Conservation (phyloP, 2,329 filamentous ascomycete species). For the Metarhizium robertsii region DNA sequence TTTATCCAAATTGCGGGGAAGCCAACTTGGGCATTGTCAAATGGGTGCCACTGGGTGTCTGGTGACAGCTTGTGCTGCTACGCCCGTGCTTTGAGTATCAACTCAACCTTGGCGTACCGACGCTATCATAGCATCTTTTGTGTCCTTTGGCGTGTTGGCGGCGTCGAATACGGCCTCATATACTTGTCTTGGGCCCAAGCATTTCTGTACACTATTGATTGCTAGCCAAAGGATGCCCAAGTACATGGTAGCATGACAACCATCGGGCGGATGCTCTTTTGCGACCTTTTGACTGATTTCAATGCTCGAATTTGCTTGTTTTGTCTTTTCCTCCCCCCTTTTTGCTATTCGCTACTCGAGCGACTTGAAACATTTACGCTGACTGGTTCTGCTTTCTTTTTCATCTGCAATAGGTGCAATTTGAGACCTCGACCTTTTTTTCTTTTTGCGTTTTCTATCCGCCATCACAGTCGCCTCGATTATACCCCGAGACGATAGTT, state of each 20-base stretch:
- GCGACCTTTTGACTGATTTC: neutral
- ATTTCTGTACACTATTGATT: neutral
- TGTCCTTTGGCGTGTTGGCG: neutral
- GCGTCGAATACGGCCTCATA: neutral
- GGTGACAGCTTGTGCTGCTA: neutral
- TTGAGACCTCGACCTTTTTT: neutral
- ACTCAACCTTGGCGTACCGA: neutral
- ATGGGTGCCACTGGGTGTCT: slow-evolving; percentile 2
- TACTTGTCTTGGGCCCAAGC: neutral
- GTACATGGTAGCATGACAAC: neutral
- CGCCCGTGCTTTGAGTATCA: neutral
- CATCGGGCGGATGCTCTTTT: neutral
- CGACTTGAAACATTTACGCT: neutral
- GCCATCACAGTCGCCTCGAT: neutral
- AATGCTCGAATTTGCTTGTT: neutral
- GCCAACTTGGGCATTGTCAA: slow-evolving; percentile 4
- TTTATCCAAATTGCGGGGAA: neutral
- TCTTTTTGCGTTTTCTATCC: neutral
- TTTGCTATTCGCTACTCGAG: neutral
- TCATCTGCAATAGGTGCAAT: neutral
- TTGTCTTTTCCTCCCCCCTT: neutral
- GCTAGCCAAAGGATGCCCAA: neutral
- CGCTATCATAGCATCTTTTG: neutral
- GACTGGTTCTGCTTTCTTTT: neutral
- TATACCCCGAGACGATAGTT: neutral